Evolutionary conservation across 148 eudicot species (phyloP).

Genomic region (Talinum fruticosum): DNA sequence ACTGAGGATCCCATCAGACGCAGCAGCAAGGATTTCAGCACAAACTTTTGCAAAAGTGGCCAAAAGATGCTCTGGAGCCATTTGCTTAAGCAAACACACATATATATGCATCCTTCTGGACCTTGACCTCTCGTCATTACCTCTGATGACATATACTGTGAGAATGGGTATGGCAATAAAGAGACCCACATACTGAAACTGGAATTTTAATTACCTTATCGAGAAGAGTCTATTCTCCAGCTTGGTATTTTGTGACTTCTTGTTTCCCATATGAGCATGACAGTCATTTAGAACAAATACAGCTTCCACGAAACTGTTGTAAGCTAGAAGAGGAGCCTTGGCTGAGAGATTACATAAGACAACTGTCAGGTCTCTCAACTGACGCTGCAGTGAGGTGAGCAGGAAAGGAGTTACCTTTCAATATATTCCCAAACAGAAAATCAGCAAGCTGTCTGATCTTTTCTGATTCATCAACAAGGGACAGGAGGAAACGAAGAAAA

Average conservation of each 20-base stretch:
- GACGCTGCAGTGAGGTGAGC: not conserved
- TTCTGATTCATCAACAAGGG: conserved; percentile 94
- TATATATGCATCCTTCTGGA: conserved; percentile 86
- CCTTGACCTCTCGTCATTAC: conserved; percentile 76
- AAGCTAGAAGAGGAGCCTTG: conserved; percentile 95
- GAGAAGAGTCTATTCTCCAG: conserved; percentile 62
- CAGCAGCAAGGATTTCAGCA: conserved; percentile 96
- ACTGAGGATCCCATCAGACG: conserved; percentile 77
- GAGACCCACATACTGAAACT: not conserved
- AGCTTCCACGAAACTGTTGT: conserved; percentile 96
- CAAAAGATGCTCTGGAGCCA: conserved; percentile 94
- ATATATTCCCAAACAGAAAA: conserved; percentile 84
- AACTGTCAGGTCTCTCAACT: conserved; percentile 12
- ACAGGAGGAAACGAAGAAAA: conserved; percentile 77
- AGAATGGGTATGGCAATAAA: not conserved
- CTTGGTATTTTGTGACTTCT: conserved; percentile 51
- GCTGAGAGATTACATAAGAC: conserved; percentile 44
- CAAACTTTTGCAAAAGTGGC: conserved; percentile 97
- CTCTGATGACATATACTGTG: conserved; percentile 38
- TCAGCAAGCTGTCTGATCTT: conserved; percentile 81
- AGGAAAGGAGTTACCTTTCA: conserved; percentile 56
- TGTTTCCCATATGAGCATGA: conserved; percentile 57
- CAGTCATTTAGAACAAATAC: conserved; percentile 88
- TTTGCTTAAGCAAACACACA: conserved; percentile 79
- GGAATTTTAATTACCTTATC: conserved; percentile 42